Percentiles rank a stretch among this genome's conserved stretches.
These are phyloP conservation scores for Pythium pectinolyticum DNA, from an alignment of 352 stramenopile genomes.

Conservation along the genomic window DNA sequence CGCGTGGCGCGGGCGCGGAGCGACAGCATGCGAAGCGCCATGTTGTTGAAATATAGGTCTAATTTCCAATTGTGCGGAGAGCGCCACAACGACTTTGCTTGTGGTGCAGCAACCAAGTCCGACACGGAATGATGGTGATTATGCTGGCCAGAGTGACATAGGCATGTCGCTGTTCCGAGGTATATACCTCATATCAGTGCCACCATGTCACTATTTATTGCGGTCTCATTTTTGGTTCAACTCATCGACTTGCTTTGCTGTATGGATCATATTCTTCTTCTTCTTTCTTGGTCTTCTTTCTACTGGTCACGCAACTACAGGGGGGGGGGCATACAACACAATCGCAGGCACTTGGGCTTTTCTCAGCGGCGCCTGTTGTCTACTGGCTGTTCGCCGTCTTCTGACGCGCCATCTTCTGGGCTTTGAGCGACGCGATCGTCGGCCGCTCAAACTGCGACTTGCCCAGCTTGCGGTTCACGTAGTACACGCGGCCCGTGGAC, in stretches of 20 bases:
- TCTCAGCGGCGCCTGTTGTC: not conserved
- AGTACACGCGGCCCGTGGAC: constrained; percentile 85
- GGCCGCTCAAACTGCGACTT: constrained; percentile 86
- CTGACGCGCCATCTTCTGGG: constrained; percentile 75
- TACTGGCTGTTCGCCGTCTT: constrained; percentile 36
- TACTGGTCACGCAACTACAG: too few relatives aligned
- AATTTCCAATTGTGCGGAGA: not conserved
- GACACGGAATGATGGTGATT: constrained; percentile 21
- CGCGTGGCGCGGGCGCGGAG: constrained; percentile 10
- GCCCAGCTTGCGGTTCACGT: constrained; percentile 86
- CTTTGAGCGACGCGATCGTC: constrained; percentile 84
- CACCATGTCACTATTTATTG: constrained; percentile 1
- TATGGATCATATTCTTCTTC: not conserved
- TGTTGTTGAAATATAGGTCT: not conserved
- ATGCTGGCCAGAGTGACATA: not conserved
- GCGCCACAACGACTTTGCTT: too few relatives aligned
- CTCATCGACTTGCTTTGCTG: not conserved
- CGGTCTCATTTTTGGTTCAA: not conserved
- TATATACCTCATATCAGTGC: not conserved
- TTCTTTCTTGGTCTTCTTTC: not conserved
- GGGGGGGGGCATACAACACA: not conserved
- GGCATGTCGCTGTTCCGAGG: not conserved
- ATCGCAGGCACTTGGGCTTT: constrained; percentile 1
- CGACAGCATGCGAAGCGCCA: constrained; percentile 24
- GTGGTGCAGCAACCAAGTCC: too few relatives aligned